These are phyloP conservation scores for Fusarium globosum DNA, from an alignment of 2,329 filamentous ascomycete species.

Conservation along the genomic window DNA sequence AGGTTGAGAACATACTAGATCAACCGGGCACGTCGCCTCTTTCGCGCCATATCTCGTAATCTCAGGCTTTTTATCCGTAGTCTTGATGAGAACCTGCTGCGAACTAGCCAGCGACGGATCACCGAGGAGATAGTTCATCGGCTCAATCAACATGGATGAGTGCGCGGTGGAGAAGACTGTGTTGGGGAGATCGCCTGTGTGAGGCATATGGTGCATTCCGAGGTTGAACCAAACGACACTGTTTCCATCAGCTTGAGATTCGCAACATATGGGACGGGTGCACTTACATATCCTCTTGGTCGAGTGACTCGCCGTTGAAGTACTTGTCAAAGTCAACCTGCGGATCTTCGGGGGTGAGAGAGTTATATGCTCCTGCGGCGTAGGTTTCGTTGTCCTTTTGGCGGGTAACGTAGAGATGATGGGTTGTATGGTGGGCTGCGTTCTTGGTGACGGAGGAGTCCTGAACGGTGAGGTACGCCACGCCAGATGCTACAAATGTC, in stretches of 20 bases:
- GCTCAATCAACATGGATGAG: not conserved
- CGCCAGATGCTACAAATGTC: not conserved
- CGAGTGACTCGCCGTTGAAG: not conserved
- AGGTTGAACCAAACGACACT: conserved; percentile 11
- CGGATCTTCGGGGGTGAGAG: not conserved
- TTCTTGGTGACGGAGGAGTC: not conserved
- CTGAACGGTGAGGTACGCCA: not conserved
- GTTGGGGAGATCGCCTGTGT: conserved; percentile 7
- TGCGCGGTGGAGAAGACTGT: not conserved
- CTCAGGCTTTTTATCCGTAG: not conserved
- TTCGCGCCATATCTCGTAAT: not conserved
- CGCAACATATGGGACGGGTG: rapidly evolving
- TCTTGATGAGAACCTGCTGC: conserved; percentile 2
- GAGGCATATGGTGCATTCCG: conserved; percentile 6
- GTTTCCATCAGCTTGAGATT: rapidly evolving
- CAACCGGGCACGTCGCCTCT: not conserved
- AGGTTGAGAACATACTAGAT: not conserved
- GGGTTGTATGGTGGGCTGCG: not conserved
- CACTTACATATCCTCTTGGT: not conserved
- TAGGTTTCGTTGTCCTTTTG: not conserved
- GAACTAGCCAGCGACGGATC: not conserved
- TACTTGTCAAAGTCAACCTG: conserved; percentile 12
- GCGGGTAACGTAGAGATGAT: conserved; percentile 2
- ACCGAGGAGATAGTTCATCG: not conserved
- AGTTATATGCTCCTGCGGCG: not conserved